Evolutionary conservation across 2,329 filamentous ascomycete genomes (phyloP).

Genomic region (Eurotiales sp.): DNA sequence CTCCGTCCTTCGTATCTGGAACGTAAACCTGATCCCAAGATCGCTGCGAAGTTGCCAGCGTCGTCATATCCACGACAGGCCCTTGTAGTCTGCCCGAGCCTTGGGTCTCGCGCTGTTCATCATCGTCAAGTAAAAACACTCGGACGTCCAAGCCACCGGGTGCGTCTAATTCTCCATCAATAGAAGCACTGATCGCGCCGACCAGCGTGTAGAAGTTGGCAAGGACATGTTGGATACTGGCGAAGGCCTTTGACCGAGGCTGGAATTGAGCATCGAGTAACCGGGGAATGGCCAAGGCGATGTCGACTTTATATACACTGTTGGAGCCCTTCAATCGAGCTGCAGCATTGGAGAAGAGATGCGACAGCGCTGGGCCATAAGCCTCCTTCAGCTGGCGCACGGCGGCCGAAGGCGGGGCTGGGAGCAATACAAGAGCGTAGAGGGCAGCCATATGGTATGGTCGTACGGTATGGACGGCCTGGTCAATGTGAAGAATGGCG

Average conservation of each 20-base stretch:
- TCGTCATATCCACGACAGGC: conserved; percentile 49
- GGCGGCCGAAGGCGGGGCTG: conserved; percentile 56
- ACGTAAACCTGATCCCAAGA: conserved; percentile 31
- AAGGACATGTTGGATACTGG: conserved; percentile 67
- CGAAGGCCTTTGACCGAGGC: conserved; percentile 59
- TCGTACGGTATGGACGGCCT: too few species aligned
- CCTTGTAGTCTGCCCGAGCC: conserved; percentile 32
- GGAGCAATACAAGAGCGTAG: conserved; percentile 56
- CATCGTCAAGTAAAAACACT: conserved; percentile 68
- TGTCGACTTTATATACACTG: conserved; percentile 46
- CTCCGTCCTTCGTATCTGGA: conserved; percentile 25
- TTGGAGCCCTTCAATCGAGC: conserved; percentile 27
- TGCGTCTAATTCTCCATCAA: conserved; percentile 60
- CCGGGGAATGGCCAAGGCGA: conserved; percentile 62
- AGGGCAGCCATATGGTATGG: conserved; percentile 15
- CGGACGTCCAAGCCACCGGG: conserved; percentile 71
- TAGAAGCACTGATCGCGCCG: conserved; percentile 64
- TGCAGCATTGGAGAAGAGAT: conserved; percentile 51
- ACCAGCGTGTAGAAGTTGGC: conserved; percentile 75
- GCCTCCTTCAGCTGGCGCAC: conserved; percentile 53
- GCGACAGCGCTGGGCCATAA: conserved; percentile 58
- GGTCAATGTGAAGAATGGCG: too few species aligned
- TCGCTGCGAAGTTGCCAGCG: conserved; percentile 41
- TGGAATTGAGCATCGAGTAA: conserved; percentile 51
- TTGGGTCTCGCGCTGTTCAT: conserved; percentile 25